Base-by-base conservation (phyloP, 2,329 filamentous ascomycete species). In the Penicillium sp. region DNA sequence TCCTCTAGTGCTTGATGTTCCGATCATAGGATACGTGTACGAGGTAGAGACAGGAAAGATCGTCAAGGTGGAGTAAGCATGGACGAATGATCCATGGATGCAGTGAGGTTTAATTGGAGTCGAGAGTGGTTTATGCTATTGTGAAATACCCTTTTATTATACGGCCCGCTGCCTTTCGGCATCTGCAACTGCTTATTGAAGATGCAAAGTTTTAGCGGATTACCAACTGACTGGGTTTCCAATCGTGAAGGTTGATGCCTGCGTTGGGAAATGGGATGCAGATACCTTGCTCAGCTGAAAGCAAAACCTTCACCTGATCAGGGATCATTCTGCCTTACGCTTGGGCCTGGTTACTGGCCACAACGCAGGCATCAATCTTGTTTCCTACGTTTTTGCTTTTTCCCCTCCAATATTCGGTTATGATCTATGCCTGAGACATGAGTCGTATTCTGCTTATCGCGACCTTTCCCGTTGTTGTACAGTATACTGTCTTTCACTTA, bases 21-120 rank as follows among this genome's bases (percentile, higher is more conserved):
- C 75, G 0, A 79, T 92, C 42, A 88, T 83, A 5, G 90, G 90
- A 1, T 93, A 89, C 83, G 75, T 92, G 2, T 92, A 92, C 74
- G 86, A 92, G 64, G 87, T 92, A 37, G 85, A 90, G 77, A 91
- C 83, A 1, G 90, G 89, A 0, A 86, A 79, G 70, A 80, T 82
- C 45, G 79, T 75, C 59, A 76, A 73, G 50, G 74, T 87, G 10
- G 49, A 56, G 21, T 56, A 19, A 45, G 18, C 16, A n/a, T 45
- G 26, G 16, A 21, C n/a, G 14, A 29, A 14, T 3, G 21, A 28
- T 16, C 5, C 26, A 7, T 14, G 6, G 26, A 3, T 28, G 33
- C 14, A 31, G 11, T 31, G 14, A 5, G 8, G 23, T 40, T 40
- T 40, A 3, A 8, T 36, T 36, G 33, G 5, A 36, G 6, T 18